Percentiles rank a stretch among this genome's conserved stretches.
Conservation (phyloP, 129 eudicot genomes). For the Mikania micrantha region DNA sequence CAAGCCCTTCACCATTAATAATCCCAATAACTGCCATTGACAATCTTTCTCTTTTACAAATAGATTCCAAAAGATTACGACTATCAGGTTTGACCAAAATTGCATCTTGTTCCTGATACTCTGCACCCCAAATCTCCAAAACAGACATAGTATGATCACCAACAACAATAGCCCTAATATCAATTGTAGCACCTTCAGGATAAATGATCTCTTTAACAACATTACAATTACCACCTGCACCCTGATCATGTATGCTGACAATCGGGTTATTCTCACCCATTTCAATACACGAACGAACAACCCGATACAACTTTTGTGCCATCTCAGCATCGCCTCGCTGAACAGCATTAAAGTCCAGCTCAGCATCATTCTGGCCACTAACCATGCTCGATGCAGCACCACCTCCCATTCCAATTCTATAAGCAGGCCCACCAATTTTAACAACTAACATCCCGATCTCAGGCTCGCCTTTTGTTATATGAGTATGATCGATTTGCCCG, state of each 20-base stretch:
- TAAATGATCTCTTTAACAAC: slow-evolving; percentile 92
- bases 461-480: slow-evolving; percentile 86
- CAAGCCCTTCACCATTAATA: slow-evolving; percentile 66
- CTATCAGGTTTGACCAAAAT: slow-evolving; percentile 77
- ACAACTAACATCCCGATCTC: slow-evolving; percentile 89
- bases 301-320: slow-evolving; percentile 86
- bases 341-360: slow-evolving; percentile 87
- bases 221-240: slow-evolving; percentile 97
- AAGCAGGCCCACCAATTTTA: slow-evolving; percentile 95
- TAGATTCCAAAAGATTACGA: slow-evolving; percentile 53
- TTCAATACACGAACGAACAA: slow-evolving; percentile 91
- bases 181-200: slow-evolving; percentile 87
- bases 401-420: slow-evolving; percentile 98
- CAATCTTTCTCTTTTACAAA: slow-evolving; percentile 80
- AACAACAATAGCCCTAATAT: slow-evolving; percentile 78
- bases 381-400: slow-evolving; percentile 99
- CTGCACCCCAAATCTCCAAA: slow-evolving; percentile 98
- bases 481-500: slow-evolving; percentile 81
- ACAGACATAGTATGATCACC: slow-evolving; percentile 95
- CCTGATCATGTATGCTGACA: slow-evolving; percentile 89
- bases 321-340: slow-evolving; percentile 99
- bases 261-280: slow-evolving; percentile 91
- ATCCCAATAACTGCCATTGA: slow-evolving; percentile 89
- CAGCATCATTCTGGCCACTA: slow-evolving; percentile 88
- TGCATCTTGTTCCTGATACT: slow-evolving; percentile 97